Percentiles rank a stretch among this genome's conserved stretches.
phyloP scores from a whole-genome alignment of 2,329 filamentous ascomycete genomes.

The Diaporthe destruens region DNA sequence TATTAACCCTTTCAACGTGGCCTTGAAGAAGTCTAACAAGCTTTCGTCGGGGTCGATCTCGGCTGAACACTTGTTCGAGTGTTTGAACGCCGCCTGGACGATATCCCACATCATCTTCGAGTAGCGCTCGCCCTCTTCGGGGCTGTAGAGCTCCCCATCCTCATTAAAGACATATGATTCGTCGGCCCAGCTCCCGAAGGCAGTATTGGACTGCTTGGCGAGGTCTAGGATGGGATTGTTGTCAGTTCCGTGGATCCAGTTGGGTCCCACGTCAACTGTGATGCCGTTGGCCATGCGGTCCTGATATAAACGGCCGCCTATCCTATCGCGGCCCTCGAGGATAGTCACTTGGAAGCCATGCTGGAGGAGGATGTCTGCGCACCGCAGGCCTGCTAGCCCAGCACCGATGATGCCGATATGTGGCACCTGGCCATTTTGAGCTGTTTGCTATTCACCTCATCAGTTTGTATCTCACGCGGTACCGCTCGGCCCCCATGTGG shows the following conservation, averaged over 20 bases:
- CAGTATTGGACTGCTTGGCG: constrained; percentile 70
- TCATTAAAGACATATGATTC: constrained; percentile 68
- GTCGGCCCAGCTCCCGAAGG: constrained; percentile 62
- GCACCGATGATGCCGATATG: constrained; percentile 78
- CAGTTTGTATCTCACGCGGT: not conserved
- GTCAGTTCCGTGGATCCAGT: constrained; percentile 82
- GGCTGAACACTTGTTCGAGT: constrained; percentile 69
- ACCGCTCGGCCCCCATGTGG: too few relatives aligned
- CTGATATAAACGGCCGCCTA: constrained; percentile 75
- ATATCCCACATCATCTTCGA: constrained; percentile 75
- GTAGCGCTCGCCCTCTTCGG: constrained; percentile 59
- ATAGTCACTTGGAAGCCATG: constrained; percentile 77
- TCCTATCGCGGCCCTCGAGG: constrained; percentile 74
- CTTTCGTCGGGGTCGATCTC: constrained; percentile 62
- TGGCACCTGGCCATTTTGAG: constrained; percentile 52
- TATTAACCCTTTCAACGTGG: constrained; percentile 60
- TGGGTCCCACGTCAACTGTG: constrained; percentile 74
- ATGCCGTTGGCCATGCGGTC: constrained; percentile 61
- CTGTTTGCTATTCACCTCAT: constrained; percentile 43
- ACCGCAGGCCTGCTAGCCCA: constrained; percentile 77
- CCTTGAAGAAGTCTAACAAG: constrained; percentile 66
- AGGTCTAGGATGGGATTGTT: constrained; percentile 78
- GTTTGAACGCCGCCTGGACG: constrained; percentile 74
- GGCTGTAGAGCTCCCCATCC: constrained; percentile 64
- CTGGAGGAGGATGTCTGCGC: constrained; percentile 74